phyloP scores from a whole-genome alignment of 176 grass and related monocot species.

The Aegilops sharonensis region DNA sequence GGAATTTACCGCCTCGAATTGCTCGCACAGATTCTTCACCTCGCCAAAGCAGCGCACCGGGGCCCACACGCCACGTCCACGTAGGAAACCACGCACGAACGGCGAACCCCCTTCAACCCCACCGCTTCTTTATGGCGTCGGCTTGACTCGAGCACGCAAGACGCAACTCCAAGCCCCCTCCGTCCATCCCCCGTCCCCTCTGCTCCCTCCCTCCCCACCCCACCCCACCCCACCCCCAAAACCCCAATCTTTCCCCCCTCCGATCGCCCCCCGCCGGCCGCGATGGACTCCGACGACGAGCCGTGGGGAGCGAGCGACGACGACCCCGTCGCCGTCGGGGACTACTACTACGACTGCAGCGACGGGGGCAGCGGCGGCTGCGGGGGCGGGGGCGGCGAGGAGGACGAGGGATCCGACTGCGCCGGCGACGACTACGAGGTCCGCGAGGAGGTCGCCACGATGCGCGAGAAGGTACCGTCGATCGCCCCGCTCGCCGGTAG shows the following conservation, averaged over 20 bases:
- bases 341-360: conserved; percentile 19
- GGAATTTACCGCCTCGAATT: neutral
- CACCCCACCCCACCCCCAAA: neutral
- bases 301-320: neutral
- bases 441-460: neutral
- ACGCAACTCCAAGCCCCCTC: neutral
- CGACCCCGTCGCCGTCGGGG: neutral
- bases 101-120: neutral
- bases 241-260: neutral
- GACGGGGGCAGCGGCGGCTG: neutral
- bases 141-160: neutral
- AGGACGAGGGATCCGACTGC: neutral
- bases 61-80: neutral
- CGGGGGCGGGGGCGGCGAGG: neutral
- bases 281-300: conserved; percentile 17
- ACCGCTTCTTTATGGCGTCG: neutral
- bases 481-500: neutral
- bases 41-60: neutral
- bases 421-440: conserved; percentile 1
- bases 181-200: neutral
- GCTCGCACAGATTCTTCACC: neutral
- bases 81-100: neutral
- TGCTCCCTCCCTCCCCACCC: no score
- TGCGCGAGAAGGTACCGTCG: conserved; percentile 11
- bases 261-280: neutral